Evolutionary conservation across 1,139 yeast genomes (phyloP).

Genomic region (Wickerhamomyces sp.): DNA sequence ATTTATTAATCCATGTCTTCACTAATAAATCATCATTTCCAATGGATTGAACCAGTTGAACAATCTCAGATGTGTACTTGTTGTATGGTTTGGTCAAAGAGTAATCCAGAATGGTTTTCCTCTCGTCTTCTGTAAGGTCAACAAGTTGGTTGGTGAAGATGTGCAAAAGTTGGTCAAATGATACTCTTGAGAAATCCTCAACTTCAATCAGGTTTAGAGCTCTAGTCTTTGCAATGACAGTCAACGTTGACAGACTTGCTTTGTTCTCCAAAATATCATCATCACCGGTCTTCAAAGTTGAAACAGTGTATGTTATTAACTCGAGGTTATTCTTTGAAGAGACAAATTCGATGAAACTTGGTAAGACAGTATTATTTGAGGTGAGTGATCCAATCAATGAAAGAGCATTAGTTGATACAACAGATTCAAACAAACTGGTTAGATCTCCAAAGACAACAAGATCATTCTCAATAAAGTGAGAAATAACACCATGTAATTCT

Average conservation of each 20-base stretch:
- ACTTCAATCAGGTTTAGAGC: slow-evolving; percentile 12
- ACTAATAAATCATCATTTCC: slow-evolving; percentile 17
- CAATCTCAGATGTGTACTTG: slow-evolving; percentile 28
- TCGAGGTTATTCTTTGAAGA: slow-evolving; percentile 1
- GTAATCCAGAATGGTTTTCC: slow-evolving; percentile 17
- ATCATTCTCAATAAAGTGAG: slow-evolving; percentile 8
- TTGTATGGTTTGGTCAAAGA: slow-evolving; percentile 21
- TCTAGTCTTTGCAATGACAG: slow-evolving; percentile 9
- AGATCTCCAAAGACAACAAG: slow-evolving; percentile 16
- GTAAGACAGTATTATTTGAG: background rate
- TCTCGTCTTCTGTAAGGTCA: slow-evolving; percentile 19
- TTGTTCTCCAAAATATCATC: background rate
- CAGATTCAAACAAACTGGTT: slow-evolving; percentile 2
- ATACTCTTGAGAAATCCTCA: slow-evolving; percentile 14
- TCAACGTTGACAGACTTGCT: slow-evolving; percentile 1
- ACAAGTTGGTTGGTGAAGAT: slow-evolving; percentile 11
- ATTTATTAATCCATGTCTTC: slow-evolving; percentile 35
- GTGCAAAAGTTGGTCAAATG: slow-evolving; percentile 12
- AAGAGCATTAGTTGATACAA: slow-evolving; percentile 1
- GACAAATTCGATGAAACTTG: slow-evolving; percentile 9
- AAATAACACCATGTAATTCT: slow-evolving; percentile 2
- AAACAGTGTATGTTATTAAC: slow-evolving; percentile 15
- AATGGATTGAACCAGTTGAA: slow-evolving; percentile 20
- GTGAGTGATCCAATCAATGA: slow-evolving; percentile 8
- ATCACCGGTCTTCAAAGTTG: slow-evolving; percentile 7